Evolutionary conservation across 2,329 filamentous ascomycete genomes (phyloP).

Genomic region (Paramyrothecium roridum): DNA sequence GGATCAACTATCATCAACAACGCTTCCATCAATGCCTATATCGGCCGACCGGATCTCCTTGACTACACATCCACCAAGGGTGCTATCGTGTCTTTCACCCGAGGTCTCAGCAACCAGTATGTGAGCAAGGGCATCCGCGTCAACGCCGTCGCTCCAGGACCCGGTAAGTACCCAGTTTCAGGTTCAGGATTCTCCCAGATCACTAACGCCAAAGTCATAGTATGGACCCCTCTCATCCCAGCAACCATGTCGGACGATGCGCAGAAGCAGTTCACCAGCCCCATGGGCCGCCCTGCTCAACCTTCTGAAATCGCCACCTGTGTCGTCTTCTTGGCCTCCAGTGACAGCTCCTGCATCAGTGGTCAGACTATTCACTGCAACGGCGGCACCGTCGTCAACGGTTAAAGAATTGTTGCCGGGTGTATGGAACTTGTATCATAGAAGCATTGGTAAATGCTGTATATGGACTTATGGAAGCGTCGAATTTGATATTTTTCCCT

Average conservation of each 20-base stretch:
- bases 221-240: conserved; percentile 75
- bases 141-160: conserved; percentile 74
- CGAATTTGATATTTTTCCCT: background rate
- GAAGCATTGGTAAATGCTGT: background rate
- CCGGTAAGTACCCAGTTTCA: conserved; percentile 27
- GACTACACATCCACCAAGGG: conserved; percentile 82
- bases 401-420: conserved; percentile 23
- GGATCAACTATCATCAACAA: conserved; percentile 83
- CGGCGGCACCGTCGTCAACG: conserved; percentile 46
- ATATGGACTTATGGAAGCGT: background rate
- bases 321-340: conserved; percentile 75
- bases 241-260: conserved; percentile 68
- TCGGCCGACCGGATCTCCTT: conserved; percentile 74
- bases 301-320: conserved; percentile 79
- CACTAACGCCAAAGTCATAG: conserved; percentile 19
- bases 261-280: conserved; percentile 68
- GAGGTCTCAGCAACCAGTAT: conserved; percentile 73
- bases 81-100: conserved; percentile 76
- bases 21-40: conserved; percentile 78
- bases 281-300: conserved; percentile 75
- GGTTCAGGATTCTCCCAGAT: background rate
- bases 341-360: conserved; percentile 70
- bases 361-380: conserved; percentile 64
- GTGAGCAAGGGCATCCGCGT: conserved; percentile 70
- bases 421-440: background rate